A percentile compares a stretch with the other conserved stretches of the same genome.
Evolutionary conservation across 208 protist genomes (phyloP).

Genomic region (Leishmania lainsoni): DNA sequence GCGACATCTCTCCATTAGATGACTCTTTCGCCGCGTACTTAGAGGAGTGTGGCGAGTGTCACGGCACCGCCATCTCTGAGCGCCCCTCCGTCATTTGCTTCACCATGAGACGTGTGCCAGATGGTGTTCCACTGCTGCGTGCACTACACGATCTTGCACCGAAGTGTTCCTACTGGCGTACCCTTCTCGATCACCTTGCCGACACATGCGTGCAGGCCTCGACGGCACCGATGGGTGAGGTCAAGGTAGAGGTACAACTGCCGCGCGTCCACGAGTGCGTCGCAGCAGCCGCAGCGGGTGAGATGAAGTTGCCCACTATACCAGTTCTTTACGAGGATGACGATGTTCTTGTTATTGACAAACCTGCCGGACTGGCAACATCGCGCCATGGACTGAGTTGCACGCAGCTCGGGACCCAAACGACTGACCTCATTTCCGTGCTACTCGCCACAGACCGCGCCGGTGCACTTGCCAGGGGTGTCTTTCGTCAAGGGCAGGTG

Average conservation of each 20-base stretch:
- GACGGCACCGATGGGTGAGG: slow-evolving; percentile 42
- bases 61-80: slow-evolving; percentile 33
- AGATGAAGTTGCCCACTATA: background rate
- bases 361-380: slow-evolving; percentile 72
- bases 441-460: slow-evolving; percentile 21
- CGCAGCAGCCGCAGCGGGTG: slow-evolving; percentile 18
- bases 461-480: background rate
- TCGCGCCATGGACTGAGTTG: slow-evolving; percentile 75
- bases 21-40: slow-evolving; percentile 69
- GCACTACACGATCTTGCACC: slow-evolving; percentile 60
- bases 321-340: slow-evolving; percentile 72
- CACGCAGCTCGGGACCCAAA: slow-evolving; percentile 38
- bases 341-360: slow-evolving; percentile 75
- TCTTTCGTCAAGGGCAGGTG: slow-evolving; percentile 79
- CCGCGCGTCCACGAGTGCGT: slow-evolving; percentile 68
- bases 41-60: slow-evolving; percentile 86
- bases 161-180: slow-evolving; percentile 73
- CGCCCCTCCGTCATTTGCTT: slow-evolving; percentile 49
- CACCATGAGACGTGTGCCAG: slow-evolving; percentile 34
- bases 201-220: slow-evolving; percentile 19
- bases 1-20: slow-evolving; percentile 46
- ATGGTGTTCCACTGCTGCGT: slow-evolving; percentile 16
- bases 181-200: slow-evolving; percentile 41
- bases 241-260: slow-evolving; percentile 60
- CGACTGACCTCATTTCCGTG: slow-evolving; percentile 59